Percentiles rank a stretch among this genome's conserved stretches.
These are phyloP conservation scores for Aspergillus clavatus DNA, from an alignment of 2,329 filamentous ascomycete genomes.

Conservation along the genomic window DNA sequence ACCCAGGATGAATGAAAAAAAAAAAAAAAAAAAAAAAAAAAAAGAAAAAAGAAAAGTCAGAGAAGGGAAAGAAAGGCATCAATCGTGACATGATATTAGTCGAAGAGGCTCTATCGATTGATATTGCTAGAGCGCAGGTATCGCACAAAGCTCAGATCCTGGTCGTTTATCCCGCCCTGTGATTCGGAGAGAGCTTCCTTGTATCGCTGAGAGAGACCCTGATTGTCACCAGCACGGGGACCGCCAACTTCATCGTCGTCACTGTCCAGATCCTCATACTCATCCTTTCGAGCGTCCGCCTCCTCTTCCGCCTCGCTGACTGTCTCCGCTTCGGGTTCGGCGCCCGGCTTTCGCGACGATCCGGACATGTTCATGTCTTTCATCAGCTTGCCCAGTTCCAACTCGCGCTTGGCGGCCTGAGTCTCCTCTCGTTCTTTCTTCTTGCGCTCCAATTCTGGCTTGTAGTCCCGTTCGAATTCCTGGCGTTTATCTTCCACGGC, in stretches of 20 bases:
- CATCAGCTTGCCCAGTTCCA: conserved; percentile 90
- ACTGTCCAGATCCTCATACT: conserved; percentile 45
- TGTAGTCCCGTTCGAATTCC: conserved; percentile 88
- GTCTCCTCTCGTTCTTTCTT: conserved; percentile 69
- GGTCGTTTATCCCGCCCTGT: conserved; percentile 34
- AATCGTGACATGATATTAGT: neutral
- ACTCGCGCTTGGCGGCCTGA: conserved; percentile 66
- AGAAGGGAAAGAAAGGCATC: neutral
- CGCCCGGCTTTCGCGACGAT: conserved; percentile 23
- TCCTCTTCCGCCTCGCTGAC: conserved; percentile 50
- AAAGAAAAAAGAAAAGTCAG: no score
- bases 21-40: no score
- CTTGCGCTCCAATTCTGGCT: conserved; percentile 80
- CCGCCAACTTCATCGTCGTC: conserved; percentile 57
- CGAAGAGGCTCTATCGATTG: conserved; percentile 16
- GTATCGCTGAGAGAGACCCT: conserved; percentile 71
- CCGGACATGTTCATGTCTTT: conserved; percentile 71
- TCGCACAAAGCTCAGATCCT: conserved; percentile 50
- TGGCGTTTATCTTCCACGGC: conserved; percentile 80
- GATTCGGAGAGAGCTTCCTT: conserved; percentile 64
- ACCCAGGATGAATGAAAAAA: neutral
- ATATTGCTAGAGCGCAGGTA: conserved; percentile 42
- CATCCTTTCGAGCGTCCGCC: conserved; percentile 39
- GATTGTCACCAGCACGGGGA: conserved; percentile 55
- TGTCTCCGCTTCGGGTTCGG: conserved; percentile 37